Percentiles rank a stretch among this genome's conserved stretches.
Conservation (phyloP, 1,139 yeast species). For the Suhomyces anneliseae region DNA sequence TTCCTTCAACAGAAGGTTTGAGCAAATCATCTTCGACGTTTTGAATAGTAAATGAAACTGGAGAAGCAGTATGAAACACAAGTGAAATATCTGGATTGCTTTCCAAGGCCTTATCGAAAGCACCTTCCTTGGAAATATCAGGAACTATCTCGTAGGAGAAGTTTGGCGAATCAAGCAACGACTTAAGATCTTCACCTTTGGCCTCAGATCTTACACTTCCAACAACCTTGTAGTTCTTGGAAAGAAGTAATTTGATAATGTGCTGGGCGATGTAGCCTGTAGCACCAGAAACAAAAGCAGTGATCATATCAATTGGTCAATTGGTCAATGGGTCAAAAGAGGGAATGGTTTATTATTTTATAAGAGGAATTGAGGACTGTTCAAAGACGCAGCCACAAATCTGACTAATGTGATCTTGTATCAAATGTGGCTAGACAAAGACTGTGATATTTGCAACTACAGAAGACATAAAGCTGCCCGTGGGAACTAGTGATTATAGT, state of each 20-base stretch:
- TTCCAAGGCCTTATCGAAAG: slow-evolving; percentile 30
- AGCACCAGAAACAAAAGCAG: slow-evolving; percentile 41
- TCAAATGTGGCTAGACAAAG: too few relatives aligned
- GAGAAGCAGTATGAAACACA: slow-evolving; percentile 37
- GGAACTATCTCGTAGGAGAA: slow-evolving; percentile 30
- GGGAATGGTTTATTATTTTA: too few relatives aligned
- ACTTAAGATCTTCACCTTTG: slow-evolving; percentile 30
- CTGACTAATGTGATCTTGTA: too few relatives aligned
- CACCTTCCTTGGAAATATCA: slow-evolving; percentile 26
- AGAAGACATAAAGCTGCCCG: too few relatives aligned
- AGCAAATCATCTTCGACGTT: slow-evolving; percentile 32
- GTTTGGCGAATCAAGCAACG: slow-evolving; percentile 17
- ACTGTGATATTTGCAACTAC: too few relatives aligned
- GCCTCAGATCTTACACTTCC: slow-evolving; percentile 37
- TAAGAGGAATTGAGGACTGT: too few relatives aligned
- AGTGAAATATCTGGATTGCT: slow-evolving; percentile 27
- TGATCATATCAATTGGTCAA: not conserved
- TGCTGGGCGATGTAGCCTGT: slow-evolving; percentile 41
- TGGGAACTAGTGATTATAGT: too few relatives aligned
- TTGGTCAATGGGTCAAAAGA: too few relatives aligned
- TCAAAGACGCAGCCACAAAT: too few relatives aligned
- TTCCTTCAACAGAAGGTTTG: slow-evolving; percentile 37
- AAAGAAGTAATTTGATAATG: slow-evolving; percentile 25
- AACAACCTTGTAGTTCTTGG: slow-evolving; percentile 30
- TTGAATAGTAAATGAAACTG: slow-evolving; percentile 27